Percentiles rank a stretch among this genome's conserved stretches.
These are phyloP conservation scores for Pestalotiopsis sp. DNA, from an alignment of 2,329 filamentous ascomycete genomes.

Conservation along the genomic window DNA sequence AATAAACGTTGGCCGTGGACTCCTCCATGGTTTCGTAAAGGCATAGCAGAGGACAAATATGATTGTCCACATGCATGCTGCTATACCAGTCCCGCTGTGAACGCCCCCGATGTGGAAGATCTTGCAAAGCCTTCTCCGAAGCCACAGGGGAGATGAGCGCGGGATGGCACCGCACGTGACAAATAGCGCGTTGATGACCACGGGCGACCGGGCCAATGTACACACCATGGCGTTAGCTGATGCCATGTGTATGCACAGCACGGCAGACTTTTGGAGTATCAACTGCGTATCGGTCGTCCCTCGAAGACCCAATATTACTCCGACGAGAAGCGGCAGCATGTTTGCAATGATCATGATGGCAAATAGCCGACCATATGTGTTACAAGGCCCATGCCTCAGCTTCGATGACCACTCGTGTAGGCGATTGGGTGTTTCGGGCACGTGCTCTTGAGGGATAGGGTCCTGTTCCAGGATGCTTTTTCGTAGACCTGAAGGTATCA, in stretches of 20 bases:
- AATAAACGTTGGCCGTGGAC: neutral
- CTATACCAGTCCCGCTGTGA: constrained; percentile 54
- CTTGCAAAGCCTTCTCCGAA: constrained; percentile 52
- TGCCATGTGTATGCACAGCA: constrained; percentile 35
- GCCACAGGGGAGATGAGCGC: constrained; percentile 47
- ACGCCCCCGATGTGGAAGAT: constrained; percentile 57
- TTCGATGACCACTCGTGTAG: neutral
- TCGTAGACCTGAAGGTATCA: neutral
- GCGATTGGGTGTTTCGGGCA: neutral
- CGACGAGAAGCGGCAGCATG: neutral
- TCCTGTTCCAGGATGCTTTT: neutral
- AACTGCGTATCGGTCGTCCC: neutral
- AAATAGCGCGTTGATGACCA: constrained; percentile 56
- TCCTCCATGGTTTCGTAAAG: neutral
- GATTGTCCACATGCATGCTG: constrained; percentile 54
- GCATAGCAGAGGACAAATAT: constrained; percentile 15
- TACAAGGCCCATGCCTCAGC: neutral
- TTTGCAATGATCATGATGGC: neutral
- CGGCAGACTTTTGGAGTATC: neutral
- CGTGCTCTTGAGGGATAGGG: neutral
- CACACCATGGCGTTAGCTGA: constrained; percentile 53
- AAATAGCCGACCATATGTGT: neutral
- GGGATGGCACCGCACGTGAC: constrained; percentile 47
- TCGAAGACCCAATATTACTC: neutral
- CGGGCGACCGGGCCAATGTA: constrained; percentile 56